phyloP scores from a whole-genome alignment of 1,284 basidiomycete genomes.

The Pterula multifida region DNA sequence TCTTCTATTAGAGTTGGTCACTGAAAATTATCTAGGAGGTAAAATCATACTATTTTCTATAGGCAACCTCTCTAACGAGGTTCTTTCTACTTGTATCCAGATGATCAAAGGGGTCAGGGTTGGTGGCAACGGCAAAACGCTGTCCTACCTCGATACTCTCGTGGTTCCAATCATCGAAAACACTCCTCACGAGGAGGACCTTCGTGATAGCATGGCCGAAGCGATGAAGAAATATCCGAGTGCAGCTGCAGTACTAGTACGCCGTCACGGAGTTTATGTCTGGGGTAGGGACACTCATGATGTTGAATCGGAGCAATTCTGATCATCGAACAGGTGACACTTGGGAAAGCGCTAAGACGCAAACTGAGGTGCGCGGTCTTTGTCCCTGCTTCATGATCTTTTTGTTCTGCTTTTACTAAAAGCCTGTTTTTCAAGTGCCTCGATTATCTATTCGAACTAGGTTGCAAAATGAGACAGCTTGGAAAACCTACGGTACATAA shows the following conservation, averaged over 20 bases:
- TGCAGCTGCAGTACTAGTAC: slow-evolving; percentile 69
- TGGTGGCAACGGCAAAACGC: slow-evolving; percentile 55
- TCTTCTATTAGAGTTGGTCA: background rate
- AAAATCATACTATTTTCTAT: slow-evolving; percentile 3
- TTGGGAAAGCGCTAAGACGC: slow-evolving; percentile 84
- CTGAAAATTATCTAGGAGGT: slow-evolving; percentile 23
- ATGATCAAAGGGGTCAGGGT: slow-evolving; percentile 86
- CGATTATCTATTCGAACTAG: slow-evolving; percentile 80
- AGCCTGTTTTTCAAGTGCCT: slow-evolving; percentile 43
- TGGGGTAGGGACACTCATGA: slow-evolving; percentile 42
- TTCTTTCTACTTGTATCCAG: slow-evolving; percentile 19
- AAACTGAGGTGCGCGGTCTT: slow-evolving; percentile 55
- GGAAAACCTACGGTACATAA: too few species aligned
- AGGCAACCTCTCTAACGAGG: background rate
- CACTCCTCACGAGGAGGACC: slow-evolving; percentile 78
- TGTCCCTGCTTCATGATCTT: background rate
- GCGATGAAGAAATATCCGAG: slow-evolving; percentile 73
- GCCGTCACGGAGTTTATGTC: slow-evolving; percentile 75
- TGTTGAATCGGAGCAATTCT: background rate
- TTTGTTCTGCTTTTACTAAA: slow-evolving; percentile 6
- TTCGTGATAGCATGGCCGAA: slow-evolving; percentile 74
- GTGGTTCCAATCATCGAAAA: slow-evolving; percentile 82
- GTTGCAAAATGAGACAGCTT: slow-evolving; percentile 57
- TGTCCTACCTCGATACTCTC: slow-evolving; percentile 79
- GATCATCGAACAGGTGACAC: slow-evolving; percentile 35